Percentiles rank a stretch among this genome's conserved stretches.
Evolutionary conservation across 768 basidiomycete genomes (phyloP).

Genomic region (Lepiota subincarnata): DNA sequence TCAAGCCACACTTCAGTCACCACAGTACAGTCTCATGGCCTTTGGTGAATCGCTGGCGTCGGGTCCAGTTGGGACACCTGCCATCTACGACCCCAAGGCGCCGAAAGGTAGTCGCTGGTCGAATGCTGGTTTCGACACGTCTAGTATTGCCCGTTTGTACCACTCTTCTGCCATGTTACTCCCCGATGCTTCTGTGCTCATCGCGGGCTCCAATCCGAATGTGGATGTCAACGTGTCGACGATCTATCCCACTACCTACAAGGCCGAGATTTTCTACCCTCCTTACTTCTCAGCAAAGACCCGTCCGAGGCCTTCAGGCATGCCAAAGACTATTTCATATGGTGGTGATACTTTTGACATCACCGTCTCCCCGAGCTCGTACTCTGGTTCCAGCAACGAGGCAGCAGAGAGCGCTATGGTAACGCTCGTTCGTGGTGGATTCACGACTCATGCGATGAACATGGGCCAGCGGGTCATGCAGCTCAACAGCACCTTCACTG

Average conservation of each 20-base stretch:
- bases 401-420: conserved; percentile 75
- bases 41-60: conserved; percentile 72
- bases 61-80: conserved; percentile 72
- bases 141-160: conserved; percentile 77
- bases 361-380: conserved; percentile 60
- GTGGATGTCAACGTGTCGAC: conserved; percentile 66
- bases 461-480: conserved; percentile 82
- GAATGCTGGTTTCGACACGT: conserved; percentile 54
- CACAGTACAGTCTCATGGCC: conserved; percentile 51
- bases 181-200: conserved; percentile 82
- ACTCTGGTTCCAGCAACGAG: conserved; percentile 61
- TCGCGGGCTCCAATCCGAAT: conserved; percentile 94
- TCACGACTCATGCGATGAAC: conserved; percentile 84
- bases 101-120: conserved; percentile 75
- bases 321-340: conserved; percentile 73
- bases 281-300: conserved; percentile 70
- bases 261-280: conserved; percentile 88
- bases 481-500: conserved; percentile 81
- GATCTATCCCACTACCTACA: conserved; percentile 71
- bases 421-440: conserved; percentile 78
- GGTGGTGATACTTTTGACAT: conserved; percentile 82
- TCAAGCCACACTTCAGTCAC: conserved; percentile 45
- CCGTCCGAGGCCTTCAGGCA: conserved; percentile 65
- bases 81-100: conserved; percentile 76
- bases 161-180: conserved; percentile 91